Evolutionary conservation across 106 monocot genomes (phyloP).

Genomic region (Iris macrosiphon): DNA sequence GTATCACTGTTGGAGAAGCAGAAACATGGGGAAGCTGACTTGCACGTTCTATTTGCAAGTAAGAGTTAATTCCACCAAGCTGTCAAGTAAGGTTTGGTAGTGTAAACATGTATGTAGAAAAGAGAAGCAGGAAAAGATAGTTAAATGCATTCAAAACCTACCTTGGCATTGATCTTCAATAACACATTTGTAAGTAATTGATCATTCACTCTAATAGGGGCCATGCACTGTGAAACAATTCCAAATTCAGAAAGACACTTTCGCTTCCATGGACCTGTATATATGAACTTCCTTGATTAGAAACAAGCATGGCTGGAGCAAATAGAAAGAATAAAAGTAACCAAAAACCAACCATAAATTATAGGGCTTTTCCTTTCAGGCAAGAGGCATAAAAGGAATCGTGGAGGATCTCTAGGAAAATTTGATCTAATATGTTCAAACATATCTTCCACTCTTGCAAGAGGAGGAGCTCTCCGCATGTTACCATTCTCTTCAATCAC

Average conservation of each 20-base stretch:
- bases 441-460: conserved; percentile 73
- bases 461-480: conserved; percentile 41
- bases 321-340: no score
- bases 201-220: conserved; percentile 68
- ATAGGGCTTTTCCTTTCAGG: conserved; percentile 81
- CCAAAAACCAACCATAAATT: conserved; percentile 73
- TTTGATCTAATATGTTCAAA: conserved; percentile 46
- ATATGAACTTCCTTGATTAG: no score
- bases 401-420: conserved; percentile 59
- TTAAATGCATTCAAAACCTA: no score
- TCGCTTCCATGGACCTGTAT: conserved; percentile 95
- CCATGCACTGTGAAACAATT: conserved; percentile 85
- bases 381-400: conserved; percentile 84
- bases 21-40: conserved; percentile 13
- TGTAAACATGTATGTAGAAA: no score
- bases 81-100: no score
- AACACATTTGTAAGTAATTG: conserved; percentile 85
- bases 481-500: conserved; percentile 58
- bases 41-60: conserved; percentile 43
- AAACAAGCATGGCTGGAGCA: no score
- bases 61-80: conserved; percentile 91
- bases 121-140: no score
- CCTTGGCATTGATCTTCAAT: conserved; percentile 94
- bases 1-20: conserved; percentile 9
- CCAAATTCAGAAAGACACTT: conserved; percentile 82